phyloP scores from a whole-genome alignment of 208 protist species.

The Porcisia deanei region DNA sequence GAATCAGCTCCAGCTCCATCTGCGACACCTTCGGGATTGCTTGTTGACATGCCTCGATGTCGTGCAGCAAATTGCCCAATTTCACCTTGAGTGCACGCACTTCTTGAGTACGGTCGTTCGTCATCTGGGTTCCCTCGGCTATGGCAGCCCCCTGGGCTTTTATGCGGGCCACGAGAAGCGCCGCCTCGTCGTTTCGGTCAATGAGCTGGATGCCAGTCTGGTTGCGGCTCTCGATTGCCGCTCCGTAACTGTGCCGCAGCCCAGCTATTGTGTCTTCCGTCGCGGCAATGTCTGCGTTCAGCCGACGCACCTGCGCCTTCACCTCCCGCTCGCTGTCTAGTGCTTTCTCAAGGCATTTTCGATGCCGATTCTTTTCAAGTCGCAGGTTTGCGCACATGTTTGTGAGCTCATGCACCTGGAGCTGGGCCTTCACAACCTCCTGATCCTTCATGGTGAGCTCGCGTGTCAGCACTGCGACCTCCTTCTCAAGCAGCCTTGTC shows the following conservation, averaged over 20 bases:
- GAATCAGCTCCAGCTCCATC: conserved; percentile 79
- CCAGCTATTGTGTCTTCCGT: conserved; percentile 89
- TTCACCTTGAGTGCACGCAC: conserved; percentile 70
- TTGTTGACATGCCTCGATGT: conserved; percentile 78
- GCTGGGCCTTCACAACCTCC: conserved; percentile 77
- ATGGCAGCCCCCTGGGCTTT: conserved; percentile 94
- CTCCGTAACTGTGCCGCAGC: conserved; percentile 86
- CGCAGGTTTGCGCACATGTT: conserved; percentile 72
- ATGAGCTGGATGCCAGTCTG: conserved; percentile 96
- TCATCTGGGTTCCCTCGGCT: conserved; percentile 80
- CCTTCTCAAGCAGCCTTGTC: conserved; percentile 95
- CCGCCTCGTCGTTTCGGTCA: conserved; percentile 96
- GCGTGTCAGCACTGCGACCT: conserved; percentile 89
- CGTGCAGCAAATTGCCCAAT: conserved; percentile 76
- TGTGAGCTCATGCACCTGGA: conserved; percentile 76
- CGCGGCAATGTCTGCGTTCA: conserved; percentile 90
- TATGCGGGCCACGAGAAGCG: conserved; percentile 93
- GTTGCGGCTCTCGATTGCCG: conserved; percentile 91
- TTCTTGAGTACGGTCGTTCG: conserved; percentile 78
- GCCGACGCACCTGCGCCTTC: conserved; percentile 88
- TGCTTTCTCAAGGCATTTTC: conserved; percentile 63
- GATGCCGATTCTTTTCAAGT: conserved; percentile 85
- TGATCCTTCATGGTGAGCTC: conserved; percentile 91
- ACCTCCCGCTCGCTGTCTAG: conserved; percentile 76
- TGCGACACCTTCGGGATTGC: conserved; percentile 83